Evolutionary conservation across 345 rosid species (phyloP).

Genomic region (Ricinus communis): DNA sequence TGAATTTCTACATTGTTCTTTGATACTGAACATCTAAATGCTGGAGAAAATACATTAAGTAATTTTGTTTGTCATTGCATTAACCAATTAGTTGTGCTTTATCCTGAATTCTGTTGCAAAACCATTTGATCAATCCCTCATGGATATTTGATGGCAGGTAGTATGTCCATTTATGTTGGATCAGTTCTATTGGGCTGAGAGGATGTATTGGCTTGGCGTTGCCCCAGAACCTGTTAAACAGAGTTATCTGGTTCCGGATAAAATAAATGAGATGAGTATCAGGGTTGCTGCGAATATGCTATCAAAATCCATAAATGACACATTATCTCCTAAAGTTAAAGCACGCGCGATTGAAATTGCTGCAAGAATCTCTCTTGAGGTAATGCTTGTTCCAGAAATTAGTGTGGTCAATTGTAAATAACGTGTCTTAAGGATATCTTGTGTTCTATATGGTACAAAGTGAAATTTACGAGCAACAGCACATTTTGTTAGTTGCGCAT

Average conservation of each 20-base stretch:
- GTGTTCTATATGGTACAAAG: not conserved
- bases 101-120: too few relatives aligned
- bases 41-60: not conserved
- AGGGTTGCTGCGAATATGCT: slow-evolving; percentile 50
- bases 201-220: slow-evolving; percentile 90
- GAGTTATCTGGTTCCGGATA: slow-evolving; percentile 51
- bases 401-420: not conserved
- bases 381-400: slow-evolving; percentile 19
- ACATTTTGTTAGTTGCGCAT: too few relatives aligned
- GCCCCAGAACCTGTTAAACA: slow-evolving; percentile 72
- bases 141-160: slow-evolving; percentile 47
- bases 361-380: slow-evolving; percentile 62
- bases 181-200: slow-evolving; percentile 96
- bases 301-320: slow-evolving; percentile 50
- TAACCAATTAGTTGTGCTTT: not conserved
- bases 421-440: not conserved
- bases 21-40: not conserved
- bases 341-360: slow-evolving; percentile 56
- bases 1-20: not conserved
- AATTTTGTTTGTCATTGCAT: not conserved
- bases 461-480: not conserved
- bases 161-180: slow-evolving; percentile 84
- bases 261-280: slow-evolving; percentile 34
- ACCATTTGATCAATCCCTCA: too few relatives aligned
- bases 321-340: slow-evolving; percentile 52